A percentile compares a stretch with the other conserved stretches of the same genome.
phyloP scores from a whole-genome alignment of 176 grass and related monocot genomes.

The Oryza officinalis region DNA sequence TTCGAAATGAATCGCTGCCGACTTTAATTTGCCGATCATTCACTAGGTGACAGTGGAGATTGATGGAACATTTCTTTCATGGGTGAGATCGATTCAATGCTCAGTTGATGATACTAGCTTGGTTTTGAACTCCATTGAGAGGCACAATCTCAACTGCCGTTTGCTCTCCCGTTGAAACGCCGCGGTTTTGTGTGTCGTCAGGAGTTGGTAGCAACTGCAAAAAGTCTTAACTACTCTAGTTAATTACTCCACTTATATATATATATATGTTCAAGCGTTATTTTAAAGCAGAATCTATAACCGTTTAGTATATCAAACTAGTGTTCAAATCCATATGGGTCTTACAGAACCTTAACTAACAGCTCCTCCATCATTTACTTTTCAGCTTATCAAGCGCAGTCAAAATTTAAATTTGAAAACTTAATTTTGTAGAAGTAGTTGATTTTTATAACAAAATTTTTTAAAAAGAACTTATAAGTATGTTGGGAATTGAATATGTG shows the following conservation, averaged over 20 bases:
- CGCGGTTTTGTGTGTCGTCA: neutral
- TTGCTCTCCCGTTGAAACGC: neutral
- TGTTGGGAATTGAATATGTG: no score
- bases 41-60: neutral
- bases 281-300: neutral
- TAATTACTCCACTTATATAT: neutral
- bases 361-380: no score
- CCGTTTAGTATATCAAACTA: no score
- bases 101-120: neutral
- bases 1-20: neutral
- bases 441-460: no score
- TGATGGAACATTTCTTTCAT: constrained; percentile 28
- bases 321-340: no score
- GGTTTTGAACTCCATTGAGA: neutral
- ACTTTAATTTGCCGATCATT: neutral
- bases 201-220: neutral
- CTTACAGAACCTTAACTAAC: no score
- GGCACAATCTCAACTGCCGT: neutral
- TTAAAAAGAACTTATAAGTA: no score
- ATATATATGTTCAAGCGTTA: neutral
- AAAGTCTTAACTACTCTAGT: neutral
- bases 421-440: no score
- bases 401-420: no score
- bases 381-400: no score
- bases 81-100: neutral